Evolutionary conservation across 371 early-diverging fungal species (phyloP), one percentile per base, ranked within the genome.

Genomic region (Apophysomyces variabilis): DNA sequence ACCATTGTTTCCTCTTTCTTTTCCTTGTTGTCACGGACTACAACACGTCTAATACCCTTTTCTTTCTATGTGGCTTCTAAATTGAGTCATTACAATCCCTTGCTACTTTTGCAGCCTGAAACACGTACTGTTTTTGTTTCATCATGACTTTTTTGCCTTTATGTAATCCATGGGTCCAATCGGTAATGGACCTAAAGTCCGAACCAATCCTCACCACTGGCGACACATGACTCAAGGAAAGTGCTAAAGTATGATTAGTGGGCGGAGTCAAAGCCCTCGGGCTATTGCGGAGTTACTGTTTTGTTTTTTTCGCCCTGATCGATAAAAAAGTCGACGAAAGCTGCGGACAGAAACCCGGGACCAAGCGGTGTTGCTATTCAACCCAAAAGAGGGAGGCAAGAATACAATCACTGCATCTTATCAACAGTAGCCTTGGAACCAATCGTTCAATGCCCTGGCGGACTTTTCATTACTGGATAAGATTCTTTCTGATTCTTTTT

Each of bases 221-320:
- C 21, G 7, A 50, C 54, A 50, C 54, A 50, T 50, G 54, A 50
- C 54, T 50, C 54, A 50, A 50, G 54, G n/a, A 21, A 50, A 9
- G 21, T 21, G 9, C 54, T 50, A 21, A 13, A 13, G 11, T 26
- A 21, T 50, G 54, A 50, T 50, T 50, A 50, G 54, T 9, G 54
- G 54, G 21, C 54, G 54, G 54, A 50, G 54, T 50, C 54, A 8
- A 21, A 21, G 9, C 21, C 54, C 21, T 21, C 21, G 54, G 54
- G 21, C 21, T 21, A 50, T 50, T 26, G 54, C 54, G 54, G 54
- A 50, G 54, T 50, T 50, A 9, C 32, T 26, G 21, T 50, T 21
- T 8, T 9, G 16, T 21, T 21, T 13, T 7, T 41, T 41, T 41
- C 8, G 41, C 54, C 54, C 54, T 50, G 54, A 50, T 50, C 54